Evolutionary conservation across 1,284 basidiomycete genomes (phyloP), one percentile per base, ranked within the genome.

Genomic region (Fomes fomentarius): DNA sequence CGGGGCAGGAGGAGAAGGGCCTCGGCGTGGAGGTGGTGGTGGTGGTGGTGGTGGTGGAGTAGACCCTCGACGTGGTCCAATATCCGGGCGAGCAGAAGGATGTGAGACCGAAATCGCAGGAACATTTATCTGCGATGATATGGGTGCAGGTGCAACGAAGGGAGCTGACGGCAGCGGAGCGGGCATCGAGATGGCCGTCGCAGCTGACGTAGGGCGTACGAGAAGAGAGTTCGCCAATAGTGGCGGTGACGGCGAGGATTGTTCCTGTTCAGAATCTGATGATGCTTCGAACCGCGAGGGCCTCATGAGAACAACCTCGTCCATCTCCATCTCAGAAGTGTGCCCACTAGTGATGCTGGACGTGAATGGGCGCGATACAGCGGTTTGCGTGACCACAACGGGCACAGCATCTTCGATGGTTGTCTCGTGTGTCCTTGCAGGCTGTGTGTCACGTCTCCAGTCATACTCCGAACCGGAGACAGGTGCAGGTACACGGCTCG

Each of bases 241-340:
- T 15, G 60, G 56, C 17, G 60, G 60, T 8, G 60, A 62, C 14
- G 60, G 60, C 2, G 53, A 54, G 24, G 52, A 25, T 3, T 61
- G 46, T 39, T 60, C 39, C 15, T 53, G 52, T 9, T 45, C 53
- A 21, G 39, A 44, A 14, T 42, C 31, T 26, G 41, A 8, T 50
- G 53, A 46, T 50, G 41, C 31, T 4, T 38, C 31, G 44, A 52
- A 51, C 8, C 26, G 60, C 1, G 47, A 33, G 15, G 41, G 41
- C 14, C 52, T 52, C 40, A 58, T 46, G 33, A 58, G 43, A 22
- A 58, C 37, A 24, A 57, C 44, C 33, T 51, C 49, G 31, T 62
- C 60, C 43, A 54, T 39, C 38, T 56, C 57, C 47, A 48, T 44
- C 43, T 45, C 47, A 19, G 47, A 25, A 50, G 47, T 33, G 44